Conservation (phyloP, 306 rosid genomes). For the Gleditsia sinensis region DNA sequence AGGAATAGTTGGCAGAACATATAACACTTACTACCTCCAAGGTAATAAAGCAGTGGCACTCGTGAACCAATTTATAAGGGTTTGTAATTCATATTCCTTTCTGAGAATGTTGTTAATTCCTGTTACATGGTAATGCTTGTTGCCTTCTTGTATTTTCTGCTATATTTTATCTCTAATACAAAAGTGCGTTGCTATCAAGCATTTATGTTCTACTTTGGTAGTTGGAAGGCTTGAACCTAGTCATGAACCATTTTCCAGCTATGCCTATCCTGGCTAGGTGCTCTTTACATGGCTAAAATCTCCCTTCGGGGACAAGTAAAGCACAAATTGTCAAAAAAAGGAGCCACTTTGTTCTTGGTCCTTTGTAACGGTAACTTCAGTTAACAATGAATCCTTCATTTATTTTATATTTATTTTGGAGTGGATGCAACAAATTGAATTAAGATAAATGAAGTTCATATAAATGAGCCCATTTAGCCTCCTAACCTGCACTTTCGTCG, state of each 20-base stretch:
- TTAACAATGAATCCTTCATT: constrained; percentile 32
- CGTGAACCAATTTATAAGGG: background rate
- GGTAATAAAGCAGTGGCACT: constrained; percentile 19
- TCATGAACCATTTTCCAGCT: constrained; percentile 40
- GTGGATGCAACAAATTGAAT: constrained; percentile 15
- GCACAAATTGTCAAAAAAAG: constrained; percentile 31
- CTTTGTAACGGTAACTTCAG: constrained; percentile 33
- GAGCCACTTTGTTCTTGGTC: constrained; percentile 31
- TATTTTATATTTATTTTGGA: background rate
- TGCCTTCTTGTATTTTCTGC: constrained; percentile 22
- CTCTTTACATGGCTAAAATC: constrained; percentile 33
- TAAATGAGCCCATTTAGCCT: constrained; percentile 19
- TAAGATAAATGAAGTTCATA: constrained; percentile 4
- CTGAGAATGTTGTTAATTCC: constrained; percentile 32
- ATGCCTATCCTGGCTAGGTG: constrained; percentile 35
- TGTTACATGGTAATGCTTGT: constrained; percentile 32
- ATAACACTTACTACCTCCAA: constrained; percentile 9
- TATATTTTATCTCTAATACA: background rate
- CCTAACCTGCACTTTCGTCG: constrained; percentile 11
- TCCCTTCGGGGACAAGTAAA: constrained; percentile 28
- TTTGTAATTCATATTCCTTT: constrained; percentile 30
- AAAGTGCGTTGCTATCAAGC: constrained; percentile 33
- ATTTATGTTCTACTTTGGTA: constrained; percentile 41
- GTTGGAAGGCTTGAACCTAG: constrained; percentile 30
- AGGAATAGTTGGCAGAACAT: constrained; percentile 24